Percentiles rank a stretch among this genome's conserved stretches.
Evolutionary conservation across 495 filamentous ascomycete genomes (phyloP).

Genomic region (Xylaria telfairii): DNA sequence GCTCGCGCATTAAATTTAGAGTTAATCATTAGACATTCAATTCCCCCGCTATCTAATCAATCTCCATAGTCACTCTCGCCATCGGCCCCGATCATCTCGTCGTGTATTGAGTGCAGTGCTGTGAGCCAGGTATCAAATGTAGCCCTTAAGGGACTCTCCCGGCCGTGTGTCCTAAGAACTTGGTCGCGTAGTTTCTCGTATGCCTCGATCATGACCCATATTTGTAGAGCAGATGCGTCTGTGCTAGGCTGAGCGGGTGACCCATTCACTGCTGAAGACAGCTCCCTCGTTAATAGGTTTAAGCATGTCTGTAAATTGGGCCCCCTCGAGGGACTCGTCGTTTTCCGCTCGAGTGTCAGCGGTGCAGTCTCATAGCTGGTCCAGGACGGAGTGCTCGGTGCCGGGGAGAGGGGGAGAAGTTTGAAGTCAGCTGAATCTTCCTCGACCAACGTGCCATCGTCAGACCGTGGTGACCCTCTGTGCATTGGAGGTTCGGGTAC

Average conservation of each 20-base stretch:
- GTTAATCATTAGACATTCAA: neutral
- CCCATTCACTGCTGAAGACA: constrained; percentile 42
- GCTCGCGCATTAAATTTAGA: constrained; percentile 7
- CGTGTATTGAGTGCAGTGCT: constrained; percentile 50
- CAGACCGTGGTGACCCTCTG: constrained; percentile 42
- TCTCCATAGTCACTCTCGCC: constrained; percentile 42
- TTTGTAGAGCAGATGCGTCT: constrained; percentile 62
- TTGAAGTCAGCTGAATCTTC: constrained; percentile 50
- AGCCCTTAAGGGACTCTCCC: constrained; percentile 32
- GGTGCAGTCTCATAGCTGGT: constrained; percentile 13
- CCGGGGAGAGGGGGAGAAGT: constrained; percentile 39
- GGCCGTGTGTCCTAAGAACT: constrained; percentile 35
- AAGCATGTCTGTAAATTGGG: constrained; percentile 50
- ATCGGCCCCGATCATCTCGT: constrained; percentile 39
- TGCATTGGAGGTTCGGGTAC: constrained; percentile 26
- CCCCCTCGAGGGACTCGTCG: constrained; percentile 27
- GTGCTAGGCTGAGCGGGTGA: constrained; percentile 29
- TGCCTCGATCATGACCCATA: constrained; percentile 59
- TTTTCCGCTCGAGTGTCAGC: neutral
- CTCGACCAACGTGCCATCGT: constrained; percentile 54
- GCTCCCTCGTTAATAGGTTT: constrained; percentile 49
- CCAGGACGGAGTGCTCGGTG: constrained; percentile 22
- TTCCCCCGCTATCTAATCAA: constrained; percentile 8
- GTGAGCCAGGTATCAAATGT: constrained; percentile 54
- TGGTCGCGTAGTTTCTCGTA: constrained; percentile 53